Evolutionary conservation across 768 basidiomycete genomes (phyloP), one percentile per base, ranked within the genome.

Genomic region (Galerina sulciceps): DNA sequence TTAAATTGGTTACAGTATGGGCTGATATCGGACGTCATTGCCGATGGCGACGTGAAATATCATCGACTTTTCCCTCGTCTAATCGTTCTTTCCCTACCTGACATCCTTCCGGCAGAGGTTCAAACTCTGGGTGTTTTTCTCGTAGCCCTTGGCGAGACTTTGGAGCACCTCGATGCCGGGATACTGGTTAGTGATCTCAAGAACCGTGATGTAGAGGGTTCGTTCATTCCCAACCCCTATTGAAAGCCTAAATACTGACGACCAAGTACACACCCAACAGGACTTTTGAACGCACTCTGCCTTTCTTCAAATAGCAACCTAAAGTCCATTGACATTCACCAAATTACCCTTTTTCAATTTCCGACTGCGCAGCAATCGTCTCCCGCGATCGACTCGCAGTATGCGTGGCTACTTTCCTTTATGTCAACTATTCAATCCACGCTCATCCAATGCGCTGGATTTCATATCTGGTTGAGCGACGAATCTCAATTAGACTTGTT

Each of bases 291-390:
- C 11, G 47, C 52, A 43, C 58, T 74, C 35, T 64, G 71, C 57
- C 66, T 73, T 36, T 70, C 68, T 10, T 51, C 63, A 15, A 71
- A 73, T 58, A 56, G 57, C 6, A 58, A 55, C 22, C 60, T 76
- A 36, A 68, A 67, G 45, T 66, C 59, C 45, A 59, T 76, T 26
- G 59, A 59, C 57, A 50, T 76, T 34, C 68, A 69, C 54, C 68
- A 72, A 56, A 65, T 76, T 31, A 73, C 66, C 5, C 70, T 76
- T 23, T 76, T 74, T 59, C 71, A 70, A 36, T 75, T 76, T 43
- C 70, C 70, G 63, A 44, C 58, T 20, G 11, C 56, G 6, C 35
- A 57, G 23, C 18, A 45, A 49, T 31, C 34, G 15, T 51, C 53
- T 34, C 52, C 58, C n/a, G 47, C 55, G 34, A 42, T 52, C 26